Percentiles rank a stretch among this genome's conserved stretches.
These are phyloP conservation scores for Pulveroboletus sp. DNA, from an alignment of 768 basidiomycete genomes.

Conservation along the genomic window DNA sequence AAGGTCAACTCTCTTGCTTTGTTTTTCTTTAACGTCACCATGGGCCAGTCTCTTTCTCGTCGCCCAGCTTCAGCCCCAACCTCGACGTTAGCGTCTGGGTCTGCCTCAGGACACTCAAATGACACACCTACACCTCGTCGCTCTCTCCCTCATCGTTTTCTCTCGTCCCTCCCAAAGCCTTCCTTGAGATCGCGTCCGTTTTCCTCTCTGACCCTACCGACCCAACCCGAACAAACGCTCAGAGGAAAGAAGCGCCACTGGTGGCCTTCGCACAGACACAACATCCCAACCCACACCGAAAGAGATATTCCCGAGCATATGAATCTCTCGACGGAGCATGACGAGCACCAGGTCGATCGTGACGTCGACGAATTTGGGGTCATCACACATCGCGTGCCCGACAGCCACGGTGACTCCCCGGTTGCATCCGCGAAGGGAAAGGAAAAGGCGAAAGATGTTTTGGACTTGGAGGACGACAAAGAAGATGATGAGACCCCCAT, in stretches of 20 bases:
- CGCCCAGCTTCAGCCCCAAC: slow-evolving; percentile 9
- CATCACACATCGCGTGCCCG: slow-evolving; percentile 26
- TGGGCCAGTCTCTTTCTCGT: slow-evolving; percentile 32
- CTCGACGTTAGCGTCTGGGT: slow-evolving; percentile 5
- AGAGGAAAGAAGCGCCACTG: slow-evolving; percentile 26
- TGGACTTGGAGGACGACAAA: slow-evolving; percentile 4
- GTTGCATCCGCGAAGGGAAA: slow-evolving; percentile 32
- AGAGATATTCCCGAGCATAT: slow-evolving; percentile 15
- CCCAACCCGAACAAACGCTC: slow-evolving; percentile 24
- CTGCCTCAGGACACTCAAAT: slow-evolving; percentile 5
- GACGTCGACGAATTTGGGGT: slow-evolving; percentile 26
- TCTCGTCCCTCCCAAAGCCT: slow-evolving; percentile 29
- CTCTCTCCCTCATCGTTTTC: slow-evolving; percentile 33
- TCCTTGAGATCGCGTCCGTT: slow-evolving; percentile 15
- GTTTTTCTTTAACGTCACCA: slow-evolving; percentile 9
- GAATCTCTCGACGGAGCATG: slow-evolving; percentile 19
- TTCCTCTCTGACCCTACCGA: slow-evolving; percentile 17
- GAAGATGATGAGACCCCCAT: neutral
- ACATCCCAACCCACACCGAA: slow-evolving; percentile 9
- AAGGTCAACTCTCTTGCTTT: neutral
- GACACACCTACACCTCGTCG: slow-evolving; percentile 3
- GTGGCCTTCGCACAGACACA: slow-evolving; percentile 20
- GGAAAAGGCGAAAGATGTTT: slow-evolving; percentile 29
- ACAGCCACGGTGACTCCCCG: slow-evolving; percentile 24
- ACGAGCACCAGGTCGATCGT: slow-evolving; percentile 27